Conservation (phyloP, 225 moss, liverwort and hornwort genomes). For the Asterella californica region DNA sequence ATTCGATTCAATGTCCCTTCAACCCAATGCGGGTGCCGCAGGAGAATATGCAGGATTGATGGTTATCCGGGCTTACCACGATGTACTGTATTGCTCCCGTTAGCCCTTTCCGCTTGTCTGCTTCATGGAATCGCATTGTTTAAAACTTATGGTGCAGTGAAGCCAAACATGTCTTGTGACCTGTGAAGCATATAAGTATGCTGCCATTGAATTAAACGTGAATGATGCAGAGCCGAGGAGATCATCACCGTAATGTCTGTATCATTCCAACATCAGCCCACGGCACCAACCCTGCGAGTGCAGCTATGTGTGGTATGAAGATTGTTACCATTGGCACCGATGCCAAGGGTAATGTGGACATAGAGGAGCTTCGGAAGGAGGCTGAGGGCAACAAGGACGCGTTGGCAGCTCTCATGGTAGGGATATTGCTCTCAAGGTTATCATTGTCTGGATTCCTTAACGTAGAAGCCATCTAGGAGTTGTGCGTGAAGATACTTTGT, state of each 20-base stretch:
- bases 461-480: no score
- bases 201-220: neutral
- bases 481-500: no score
- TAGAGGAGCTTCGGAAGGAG: constrained; percentile 57
- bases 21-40: constrained; percentile 93
- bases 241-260: constrained; percentile 74
- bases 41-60: constrained; percentile 97
- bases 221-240: constrained; percentile 68
- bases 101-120: neutral
- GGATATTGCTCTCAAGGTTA: no score
- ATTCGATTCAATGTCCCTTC: constrained; percentile 91
- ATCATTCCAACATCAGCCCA: constrained; percentile 94
- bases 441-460: no score
- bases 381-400: constrained; percentile 75
- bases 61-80: constrained; percentile 88
- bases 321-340: constrained; percentile 87
- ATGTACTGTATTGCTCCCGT: constrained; percentile 40
- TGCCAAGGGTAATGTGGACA: constrained; percentile 75
- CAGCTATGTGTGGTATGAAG: constrained; percentile 98
- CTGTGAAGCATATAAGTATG: neutral
- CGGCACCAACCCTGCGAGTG: constrained; percentile 97
- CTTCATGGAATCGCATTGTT: neutral
- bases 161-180: neutral
- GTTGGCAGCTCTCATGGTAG: constrained; percentile 76
- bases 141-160: neutral